Evolutionary conservation across 1,284 basidiomycete genomes (phyloP).

Genomic region (Moesziomyces aphidis): DNA sequence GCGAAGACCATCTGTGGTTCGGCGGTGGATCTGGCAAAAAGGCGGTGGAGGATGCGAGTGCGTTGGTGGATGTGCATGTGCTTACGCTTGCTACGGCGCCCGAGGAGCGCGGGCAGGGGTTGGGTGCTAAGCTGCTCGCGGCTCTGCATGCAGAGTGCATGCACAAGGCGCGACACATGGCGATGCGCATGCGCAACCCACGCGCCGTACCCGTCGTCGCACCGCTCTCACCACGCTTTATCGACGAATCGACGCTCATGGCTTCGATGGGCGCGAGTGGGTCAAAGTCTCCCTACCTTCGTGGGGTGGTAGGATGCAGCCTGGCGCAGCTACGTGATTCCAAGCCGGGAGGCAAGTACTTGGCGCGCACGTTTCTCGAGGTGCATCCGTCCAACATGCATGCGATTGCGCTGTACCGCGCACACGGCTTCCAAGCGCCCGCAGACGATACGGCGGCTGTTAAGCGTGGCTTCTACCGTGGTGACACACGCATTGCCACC

Average conservation of each 20-base stretch:
- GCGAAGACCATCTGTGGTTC: slow-evolving; percentile 22
- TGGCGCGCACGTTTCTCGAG: slow-evolving; percentile 43
- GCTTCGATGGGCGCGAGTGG: not conserved
- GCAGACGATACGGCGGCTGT: slow-evolving; percentile 19
- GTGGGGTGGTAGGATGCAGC: not conserved
- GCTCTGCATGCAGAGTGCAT: slow-evolving; percentile 45
- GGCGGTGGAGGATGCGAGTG: slow-evolving; percentile 12
- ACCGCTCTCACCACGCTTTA: slow-evolving; percentile 17
- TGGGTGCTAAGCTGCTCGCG: slow-evolving; percentile 53
- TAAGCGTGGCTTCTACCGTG: slow-evolving; percentile 49
- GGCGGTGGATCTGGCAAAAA: not conserved
- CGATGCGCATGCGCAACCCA: slow-evolving; percentile 12
- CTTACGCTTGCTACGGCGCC: slow-evolving; percentile 53
- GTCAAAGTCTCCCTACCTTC: slow-evolving; percentile 1
- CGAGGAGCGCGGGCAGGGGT: slow-evolving; percentile 54
- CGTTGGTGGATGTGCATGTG: slow-evolving; percentile 48
- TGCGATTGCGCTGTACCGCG: slow-evolving; percentile 47
- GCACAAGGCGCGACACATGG: slow-evolving; percentile 24
- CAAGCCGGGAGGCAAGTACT: not conserved
- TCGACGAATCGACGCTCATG: slow-evolving; percentile 9
- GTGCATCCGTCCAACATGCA: slow-evolving; percentile 53
- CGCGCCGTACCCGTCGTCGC: slow-evolving; percentile 8
- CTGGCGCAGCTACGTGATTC: not conserved
- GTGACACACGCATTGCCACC: slow-evolving; percentile 52
- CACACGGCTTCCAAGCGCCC: slow-evolving; percentile 36